Evolutionary conservation across 2,329 filamentous ascomycete species (phyloP).

Genomic region (Phyllosticta paracitricarpa): DNA sequence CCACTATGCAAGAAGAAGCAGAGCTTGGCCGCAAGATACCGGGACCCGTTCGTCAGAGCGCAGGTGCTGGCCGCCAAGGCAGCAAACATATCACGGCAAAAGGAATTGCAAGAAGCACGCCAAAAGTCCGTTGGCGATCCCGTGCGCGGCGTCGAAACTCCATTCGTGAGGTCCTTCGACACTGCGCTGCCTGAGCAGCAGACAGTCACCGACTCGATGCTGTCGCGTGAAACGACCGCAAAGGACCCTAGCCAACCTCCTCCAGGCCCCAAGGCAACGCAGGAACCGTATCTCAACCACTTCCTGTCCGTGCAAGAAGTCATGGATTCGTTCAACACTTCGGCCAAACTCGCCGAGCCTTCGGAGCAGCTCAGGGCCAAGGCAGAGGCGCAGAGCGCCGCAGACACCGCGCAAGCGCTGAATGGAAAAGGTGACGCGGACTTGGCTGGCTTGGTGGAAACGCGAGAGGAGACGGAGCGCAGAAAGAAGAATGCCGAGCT

Average conservation of each 20-base stretch:
- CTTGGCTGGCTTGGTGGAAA: not conserved
- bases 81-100: constrained; percentile 67
- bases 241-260: not conserved
- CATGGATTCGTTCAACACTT: constrained; percentile 53
- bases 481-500: constrained; percentile 55
- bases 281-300: constrained; percentile 56
- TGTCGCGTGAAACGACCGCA: constrained; percentile 14
- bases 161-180: constrained; percentile 76
- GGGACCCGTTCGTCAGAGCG: constrained; percentile 72
- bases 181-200: constrained; percentile 35
- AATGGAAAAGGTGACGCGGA: not conserved
- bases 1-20: constrained; percentile 41
- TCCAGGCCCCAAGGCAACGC: constrained; percentile 16
- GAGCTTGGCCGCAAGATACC: constrained; percentile 44
- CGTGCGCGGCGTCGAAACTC: constrained; percentile 65
- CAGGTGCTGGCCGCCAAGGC: constrained; percentile 77
- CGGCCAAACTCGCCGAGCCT: constrained; percentile 57
- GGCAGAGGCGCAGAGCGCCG: not conserved
- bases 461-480: constrained; percentile 30
- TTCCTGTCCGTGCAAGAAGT: constrained; percentile 62
- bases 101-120: constrained; percentile 56
- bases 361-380: constrained; percentile 15
- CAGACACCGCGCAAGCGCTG: not conserved
- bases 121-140: constrained; percentile 62
- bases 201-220: constrained; percentile 10